Percentiles rank a stretch among this genome's conserved stretches.
Conservation (phyloP, 202 grass and related monocot species). For the Cymbopogon flexuosus region DNA sequence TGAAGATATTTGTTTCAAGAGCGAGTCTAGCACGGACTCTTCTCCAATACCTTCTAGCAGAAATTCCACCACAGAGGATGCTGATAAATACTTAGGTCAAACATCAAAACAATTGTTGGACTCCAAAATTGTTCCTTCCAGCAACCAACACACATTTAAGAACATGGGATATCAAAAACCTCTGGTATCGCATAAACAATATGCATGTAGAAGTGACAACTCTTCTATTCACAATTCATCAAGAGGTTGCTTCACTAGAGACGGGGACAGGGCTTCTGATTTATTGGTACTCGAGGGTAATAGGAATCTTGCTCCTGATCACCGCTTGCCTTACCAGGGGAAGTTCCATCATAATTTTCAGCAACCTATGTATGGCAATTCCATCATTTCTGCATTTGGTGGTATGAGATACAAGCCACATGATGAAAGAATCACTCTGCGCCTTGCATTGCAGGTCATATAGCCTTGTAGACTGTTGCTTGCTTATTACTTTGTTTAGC, state of each 20-base stretch:
- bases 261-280: constrained; percentile 52
- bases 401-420: constrained; percentile 52
- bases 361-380: constrained; percentile 46
- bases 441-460: constrained; percentile 77
- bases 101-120: constrained; percentile 46
- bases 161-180: constrained; percentile 32
- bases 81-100: constrained; percentile 45
- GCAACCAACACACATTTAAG: constrained; percentile 31
- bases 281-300: constrained; percentile 54
- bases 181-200: constrained; percentile 31
- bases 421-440: constrained; percentile 72
- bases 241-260: constrained; percentile 46
- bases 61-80: constrained; percentile 67
- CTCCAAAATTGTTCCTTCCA: constrained; percentile 27
- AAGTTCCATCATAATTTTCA: constrained; percentile 29
- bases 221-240: constrained; percentile 42
- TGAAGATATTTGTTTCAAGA: constrained; percentile 54
- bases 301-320: constrained; percentile 33
- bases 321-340: constrained; percentile 28
- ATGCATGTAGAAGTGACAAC: constrained; percentile 32
- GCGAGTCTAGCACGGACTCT: constrained; percentile 92
- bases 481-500: constrained; percentile 25
- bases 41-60: constrained; percentile 75
- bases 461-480: not conserved
- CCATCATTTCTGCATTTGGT: constrained; percentile 45